These are phyloP conservation scores for Spathaspora passalidarum DNA, from an alignment of 805 yeast genomes.

Conservation along the genomic window DNA sequence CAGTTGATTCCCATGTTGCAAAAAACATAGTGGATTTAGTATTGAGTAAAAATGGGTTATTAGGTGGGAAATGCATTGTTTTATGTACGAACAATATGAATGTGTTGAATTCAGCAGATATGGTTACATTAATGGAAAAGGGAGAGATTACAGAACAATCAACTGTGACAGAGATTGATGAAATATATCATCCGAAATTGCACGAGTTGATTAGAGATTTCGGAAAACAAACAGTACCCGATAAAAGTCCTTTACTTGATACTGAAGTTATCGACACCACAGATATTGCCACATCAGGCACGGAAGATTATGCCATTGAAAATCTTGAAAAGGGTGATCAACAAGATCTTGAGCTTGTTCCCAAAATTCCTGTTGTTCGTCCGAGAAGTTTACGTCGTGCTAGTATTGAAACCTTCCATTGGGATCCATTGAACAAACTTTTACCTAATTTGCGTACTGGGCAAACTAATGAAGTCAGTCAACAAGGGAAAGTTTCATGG, in stretches of 20 bases:
- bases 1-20: conserved; percentile 73
- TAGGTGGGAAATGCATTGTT: conserved; percentile 50
- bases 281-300: not conserved
- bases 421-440: conserved; percentile 33
- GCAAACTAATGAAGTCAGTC: conserved; percentile 42
- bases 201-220: conserved; percentile 36
- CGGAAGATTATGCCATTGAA: conserved; percentile 1
- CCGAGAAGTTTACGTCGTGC: conserved; percentile 30
- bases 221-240: conserved; percentile 18
- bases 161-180: conserved; percentile 14
- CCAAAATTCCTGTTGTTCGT: conserved; percentile 14
- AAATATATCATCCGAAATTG: conserved; percentile 21
- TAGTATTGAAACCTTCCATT: conserved; percentile 57
- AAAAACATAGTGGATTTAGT: conserved; percentile 51
- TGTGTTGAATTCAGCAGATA: conserved; percentile 55
- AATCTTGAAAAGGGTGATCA: conserved; percentile 18
- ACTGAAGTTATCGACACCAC: not conserved
- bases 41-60: conserved; percentile 44
- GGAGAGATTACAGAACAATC: conserved; percentile 56
- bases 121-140: conserved; percentile 55
- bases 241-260: not conserved
- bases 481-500: conserved; percentile 57
- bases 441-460: conserved; percentile 34
- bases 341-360: conserved; percentile 23
- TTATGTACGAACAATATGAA: conserved; percentile 58